These are phyloP conservation scores for Dryadomyces quercivorus DNA, from an alignment of 2,329 filamentous ascomycete genomes.

Conservation along the genomic window DNA sequence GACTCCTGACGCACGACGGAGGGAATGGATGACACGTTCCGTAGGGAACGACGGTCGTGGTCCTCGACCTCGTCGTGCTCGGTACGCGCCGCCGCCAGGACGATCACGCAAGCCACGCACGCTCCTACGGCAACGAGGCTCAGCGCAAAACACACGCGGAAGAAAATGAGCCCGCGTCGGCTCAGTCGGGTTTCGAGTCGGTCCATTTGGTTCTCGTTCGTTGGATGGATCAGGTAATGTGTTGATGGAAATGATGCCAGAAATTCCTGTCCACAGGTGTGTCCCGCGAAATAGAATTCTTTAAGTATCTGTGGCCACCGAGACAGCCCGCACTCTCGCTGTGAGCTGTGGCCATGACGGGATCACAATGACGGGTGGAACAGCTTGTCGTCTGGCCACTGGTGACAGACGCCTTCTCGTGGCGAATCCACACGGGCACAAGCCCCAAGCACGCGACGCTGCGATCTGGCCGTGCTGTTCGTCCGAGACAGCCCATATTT, in stretches of 20 bases:
- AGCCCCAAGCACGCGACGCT: too few species aligned
- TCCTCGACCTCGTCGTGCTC: neutral
- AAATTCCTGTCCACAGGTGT: too few species aligned
- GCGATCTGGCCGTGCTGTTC: too few species aligned
- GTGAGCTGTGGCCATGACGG: neutral
- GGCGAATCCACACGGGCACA: too few species aligned
- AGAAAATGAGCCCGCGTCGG: neutral
- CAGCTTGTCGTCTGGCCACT: neutral
- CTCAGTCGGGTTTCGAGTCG: neutral
- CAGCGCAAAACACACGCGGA: neutral
- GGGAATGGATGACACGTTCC: neutral
- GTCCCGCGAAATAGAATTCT: too few species aligned
- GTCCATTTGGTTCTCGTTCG: neutral
- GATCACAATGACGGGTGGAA: neutral
- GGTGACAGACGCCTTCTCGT: too few species aligned
- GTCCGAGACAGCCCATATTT: too few species aligned
- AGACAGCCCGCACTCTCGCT: too few species aligned
- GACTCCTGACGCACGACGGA: slow-evolving; percentile 2
- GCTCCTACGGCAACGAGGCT: neutral
- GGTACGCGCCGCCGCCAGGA: neutral
- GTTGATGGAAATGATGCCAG: neutral
- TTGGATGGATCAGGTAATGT: neutral
- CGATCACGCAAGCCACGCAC: neutral
- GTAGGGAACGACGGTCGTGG: too few species aligned
- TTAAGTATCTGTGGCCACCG: neutral